These are phyloP conservation scores for Aulographum hederae DNA, from an alignment of 2,329 filamentous ascomycete species.

Conservation along the genomic window DNA sequence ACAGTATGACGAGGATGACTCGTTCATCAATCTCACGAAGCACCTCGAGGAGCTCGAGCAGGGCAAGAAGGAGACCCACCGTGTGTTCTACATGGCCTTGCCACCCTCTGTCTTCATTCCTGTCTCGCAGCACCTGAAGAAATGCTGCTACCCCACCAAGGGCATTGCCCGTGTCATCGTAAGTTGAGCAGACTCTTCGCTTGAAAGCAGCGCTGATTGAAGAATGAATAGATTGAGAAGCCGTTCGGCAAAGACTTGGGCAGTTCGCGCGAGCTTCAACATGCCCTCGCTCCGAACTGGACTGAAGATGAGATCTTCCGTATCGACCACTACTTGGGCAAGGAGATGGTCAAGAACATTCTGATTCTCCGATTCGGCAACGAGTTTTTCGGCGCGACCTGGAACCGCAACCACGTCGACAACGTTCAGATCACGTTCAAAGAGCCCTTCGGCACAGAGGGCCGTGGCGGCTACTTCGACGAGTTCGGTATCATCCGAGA, in stretches of 20 bases:
- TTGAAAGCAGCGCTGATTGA: slow-evolving; percentile 7
- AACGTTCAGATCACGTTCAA: slow-evolving; percentile 99
- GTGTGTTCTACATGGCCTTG: slow-evolving; percentile 98
- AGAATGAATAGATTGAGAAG: slow-evolving; percentile 65
- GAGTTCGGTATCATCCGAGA: slow-evolving; percentile 99
- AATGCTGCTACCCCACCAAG: slow-evolving; percentile 82
- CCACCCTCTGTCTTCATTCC: slow-evolving; percentile 96
- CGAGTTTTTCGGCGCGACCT: slow-evolving; percentile 94
- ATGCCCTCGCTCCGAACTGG: slow-evolving; percentile 92
- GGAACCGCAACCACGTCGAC: slow-evolving; percentile 99
- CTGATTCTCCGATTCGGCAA: slow-evolving; percentile 96
- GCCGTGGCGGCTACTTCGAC: slow-evolving; percentile 95
- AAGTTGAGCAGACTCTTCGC: slow-evolving; percentile 17
- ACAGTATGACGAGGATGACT: slow-evolving; percentile 94
- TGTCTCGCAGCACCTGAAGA: slow-evolving; percentile 92
- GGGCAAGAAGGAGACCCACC: slow-evolving; percentile 65
- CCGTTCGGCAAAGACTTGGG: slow-evolving; percentile 94
- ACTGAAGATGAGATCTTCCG: slow-evolving; percentile 97
- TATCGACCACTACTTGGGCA: slow-evolving; percentile 97
- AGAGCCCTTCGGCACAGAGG: slow-evolving; percentile 96
- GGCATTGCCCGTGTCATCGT: slow-evolving; percentile 92
- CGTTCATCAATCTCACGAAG: slow-evolving; percentile 69
- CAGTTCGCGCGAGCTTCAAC: slow-evolving; percentile 87
- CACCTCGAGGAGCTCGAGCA: slow-evolving; percentile 76
- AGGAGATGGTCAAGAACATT: slow-evolving; percentile 99